Base-by-base conservation (phyloP, 2,329 filamentous ascomycete species). In the Aspergillus quadricinctus region DNA sequence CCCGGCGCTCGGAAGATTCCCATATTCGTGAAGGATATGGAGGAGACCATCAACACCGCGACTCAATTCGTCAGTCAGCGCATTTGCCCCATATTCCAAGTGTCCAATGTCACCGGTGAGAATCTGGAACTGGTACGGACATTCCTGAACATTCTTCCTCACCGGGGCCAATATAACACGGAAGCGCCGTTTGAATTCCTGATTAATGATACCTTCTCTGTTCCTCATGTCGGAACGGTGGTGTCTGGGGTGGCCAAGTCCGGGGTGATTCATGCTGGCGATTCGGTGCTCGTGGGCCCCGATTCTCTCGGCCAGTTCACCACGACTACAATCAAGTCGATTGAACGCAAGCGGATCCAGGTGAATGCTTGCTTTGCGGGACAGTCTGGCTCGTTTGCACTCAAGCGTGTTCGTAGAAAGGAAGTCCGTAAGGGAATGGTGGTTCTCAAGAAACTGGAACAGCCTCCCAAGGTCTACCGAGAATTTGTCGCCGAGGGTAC, bases 371-470 rank as follows among this genome's bases (percentile, higher is more conserved):
- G 91, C 35, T 90, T 88, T 11, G 94, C 94, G 0, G 94, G 94
- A 0, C 94, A 99, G 74, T 95, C 90, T 28, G 94, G 90, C 0
- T 94, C 89, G 8, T 95, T 99, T 68, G 93, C 94, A 0, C 74
- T 99, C 53, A 92, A 94, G 63, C 88, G 92, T 60, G 83, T 97
- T 2, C 86, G 92, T 50, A 81, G 93, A 45, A 96, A 93, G 72
- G 93, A 97, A 63, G 93, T 99, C 0, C 84, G 94, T 11, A 99
- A 99, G 78, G 94, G 94, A 29, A 97, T 97, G 92, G 94, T 99
- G 1, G 91, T 97, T 4, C 79, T 99, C 29, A 89, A 92, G 48
- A 95, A 92, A 71, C 75, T 87, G 11, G 90, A 95, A 52, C 86
- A 85, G 53, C 81, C 88, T 60, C 84, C 88, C 0, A 94, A 87